Evolutionary conservation across 805 yeast species (phyloP).

Genomic region (Kuraishia molischiana): DNA sequence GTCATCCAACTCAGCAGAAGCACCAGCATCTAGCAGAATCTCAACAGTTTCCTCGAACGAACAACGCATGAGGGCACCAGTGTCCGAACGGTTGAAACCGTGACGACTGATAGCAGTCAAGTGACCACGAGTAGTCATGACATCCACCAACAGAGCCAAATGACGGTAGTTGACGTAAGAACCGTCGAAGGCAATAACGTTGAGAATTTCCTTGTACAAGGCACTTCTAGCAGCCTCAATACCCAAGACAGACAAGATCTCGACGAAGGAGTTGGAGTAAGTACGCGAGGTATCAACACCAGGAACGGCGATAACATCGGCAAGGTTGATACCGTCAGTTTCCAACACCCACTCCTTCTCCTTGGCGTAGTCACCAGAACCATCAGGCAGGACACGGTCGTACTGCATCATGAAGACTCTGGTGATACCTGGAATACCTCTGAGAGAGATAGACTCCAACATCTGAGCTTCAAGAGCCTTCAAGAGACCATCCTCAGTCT

Average conservation of each 20-base stretch:
- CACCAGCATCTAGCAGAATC: conserved; percentile 95
- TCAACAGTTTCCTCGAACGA: conserved; percentile 99
- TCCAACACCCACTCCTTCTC: conserved; percentile 97
- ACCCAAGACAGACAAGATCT: conserved; percentile 89
- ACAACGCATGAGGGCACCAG: conserved; percentile 99
- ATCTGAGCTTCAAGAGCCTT: conserved; percentile 92
- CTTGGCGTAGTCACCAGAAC: conserved; percentile 78
- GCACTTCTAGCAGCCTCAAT: conserved; percentile 98
- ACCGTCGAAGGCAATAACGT: conserved; percentile 99
- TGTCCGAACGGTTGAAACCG: conserved; percentile 96
- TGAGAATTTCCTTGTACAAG: conserved; percentile 84
- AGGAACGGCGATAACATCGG: conserved; percentile 89
- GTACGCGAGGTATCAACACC: conserved; percentile 90
- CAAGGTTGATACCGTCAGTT: conserved; percentile 95
- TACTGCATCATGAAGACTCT: conserved; percentile 89
- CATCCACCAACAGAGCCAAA: conserved; percentile 94
- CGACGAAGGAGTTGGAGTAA: conserved; percentile 95
- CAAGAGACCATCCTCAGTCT: conserved; percentile 94
- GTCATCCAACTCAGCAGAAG: conserved; percentile 94
- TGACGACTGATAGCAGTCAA: conserved; percentile 98
- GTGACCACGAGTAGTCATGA: conserved; percentile 97
- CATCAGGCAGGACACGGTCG: conserved; percentile 62
- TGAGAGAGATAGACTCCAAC: conserved; percentile 87
- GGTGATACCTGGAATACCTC: conserved; percentile 92
- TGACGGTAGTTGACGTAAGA: conserved; percentile 98